Percentiles rank a stretch among this genome's conserved stretches.
These are phyloP conservation scores for Fraxinus velutina DNA, from an alignment of 305 asterid genomes.

Conservation along the genomic window DNA sequence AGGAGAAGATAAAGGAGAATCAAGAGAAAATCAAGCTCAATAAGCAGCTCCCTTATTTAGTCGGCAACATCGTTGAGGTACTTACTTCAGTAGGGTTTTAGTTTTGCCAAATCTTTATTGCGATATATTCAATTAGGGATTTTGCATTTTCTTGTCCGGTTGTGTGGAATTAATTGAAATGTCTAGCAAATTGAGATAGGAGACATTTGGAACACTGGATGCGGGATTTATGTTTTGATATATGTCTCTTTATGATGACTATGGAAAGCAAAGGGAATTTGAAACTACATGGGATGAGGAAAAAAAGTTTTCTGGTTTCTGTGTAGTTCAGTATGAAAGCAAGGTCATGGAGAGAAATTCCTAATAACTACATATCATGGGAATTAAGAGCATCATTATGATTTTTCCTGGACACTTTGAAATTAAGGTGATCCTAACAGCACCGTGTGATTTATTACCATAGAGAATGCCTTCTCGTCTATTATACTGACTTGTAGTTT, in stretches of 20 bases:
- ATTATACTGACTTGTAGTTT: neutral
- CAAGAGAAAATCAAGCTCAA: conserved; percentile 80
- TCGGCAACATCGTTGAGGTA: conserved; percentile 84
- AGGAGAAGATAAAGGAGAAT: conserved; percentile 77
- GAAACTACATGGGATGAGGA: neutral
- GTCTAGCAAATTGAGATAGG: neutral
- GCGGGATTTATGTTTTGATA: neutral
- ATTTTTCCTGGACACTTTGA: neutral
- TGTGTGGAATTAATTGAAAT: neutral
- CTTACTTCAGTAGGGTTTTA: neutral
- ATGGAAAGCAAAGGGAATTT: neutral
- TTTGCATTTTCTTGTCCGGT: neutral
- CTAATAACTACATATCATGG: neutral
- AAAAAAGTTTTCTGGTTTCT: neutral
- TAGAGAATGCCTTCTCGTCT: neutral
- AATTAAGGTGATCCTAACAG: neutral
- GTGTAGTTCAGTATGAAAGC: neutral
- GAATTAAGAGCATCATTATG: neutral
- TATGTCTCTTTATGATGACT: neutral
- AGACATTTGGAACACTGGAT: neutral
- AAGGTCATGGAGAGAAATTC: neutral
- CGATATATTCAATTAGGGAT: neutral
- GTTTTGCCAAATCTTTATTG: neutral
- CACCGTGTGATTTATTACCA: neutral
- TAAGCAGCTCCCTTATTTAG: conserved; percentile 81